phyloP scores from a whole-genome alignment of 2,329 filamentous ascomycete genomes.

The Phialophora verrucosa region DNA sequence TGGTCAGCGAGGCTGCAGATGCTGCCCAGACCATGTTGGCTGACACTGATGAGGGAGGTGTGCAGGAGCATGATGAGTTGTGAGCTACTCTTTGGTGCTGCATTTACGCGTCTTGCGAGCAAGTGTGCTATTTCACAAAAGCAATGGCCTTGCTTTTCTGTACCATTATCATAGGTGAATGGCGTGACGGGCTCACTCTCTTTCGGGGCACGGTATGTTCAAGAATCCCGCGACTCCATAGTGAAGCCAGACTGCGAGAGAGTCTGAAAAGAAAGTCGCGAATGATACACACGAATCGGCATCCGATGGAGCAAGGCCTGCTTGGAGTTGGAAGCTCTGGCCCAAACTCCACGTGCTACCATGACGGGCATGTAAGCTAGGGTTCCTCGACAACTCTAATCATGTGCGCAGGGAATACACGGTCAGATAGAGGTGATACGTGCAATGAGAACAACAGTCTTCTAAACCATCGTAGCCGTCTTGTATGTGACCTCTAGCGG shows the following conservation, averaged over 20 bases:
- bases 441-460: background rate
- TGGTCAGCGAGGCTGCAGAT: conserved; percentile 34
- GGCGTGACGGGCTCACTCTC: background rate
- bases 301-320: background rate
- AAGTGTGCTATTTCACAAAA: background rate
- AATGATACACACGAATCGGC: background rate
- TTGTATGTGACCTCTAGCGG: background rate
- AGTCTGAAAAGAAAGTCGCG: background rate
- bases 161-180: conserved; percentile 1
- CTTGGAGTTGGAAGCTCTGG: background rate
- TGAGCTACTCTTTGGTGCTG: conserved; percentile 20
- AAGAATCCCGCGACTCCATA: background rate
- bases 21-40: conserved; percentile 34
- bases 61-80: conserved; percentile 38
- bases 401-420: background rate
- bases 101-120: background rate
- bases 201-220: background rate
- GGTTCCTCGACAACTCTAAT: background rate
- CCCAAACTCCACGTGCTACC: background rate
- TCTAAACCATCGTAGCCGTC: background rate
- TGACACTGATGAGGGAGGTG: conserved; percentile 37
- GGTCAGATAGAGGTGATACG: background rate
- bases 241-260: background rate
- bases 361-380: background rate
- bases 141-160: background rate